Evolutionary conservation across 2,329 filamentous ascomycete genomes (phyloP), one percentile per base, ranked within the genome.

Genomic region (Aureobasidium namibiae): DNA sequence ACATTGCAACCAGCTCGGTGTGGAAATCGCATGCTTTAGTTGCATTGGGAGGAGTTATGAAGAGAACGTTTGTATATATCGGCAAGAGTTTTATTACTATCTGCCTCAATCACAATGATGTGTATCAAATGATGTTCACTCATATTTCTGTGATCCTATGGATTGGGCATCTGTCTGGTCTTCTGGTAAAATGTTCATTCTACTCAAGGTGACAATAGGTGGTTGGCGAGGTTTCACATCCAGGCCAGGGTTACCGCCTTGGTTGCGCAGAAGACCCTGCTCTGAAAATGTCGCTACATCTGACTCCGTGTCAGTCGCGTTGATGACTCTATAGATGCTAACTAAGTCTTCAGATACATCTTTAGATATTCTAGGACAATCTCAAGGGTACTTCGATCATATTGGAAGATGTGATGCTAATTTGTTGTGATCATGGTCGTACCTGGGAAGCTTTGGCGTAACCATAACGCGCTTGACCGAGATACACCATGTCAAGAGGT

Each of bases 1-100:
- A 41, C 38, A 42, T 39, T 54, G 50, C 24, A 31, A 21, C 38
- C 38, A 13, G 36, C n/a, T 54, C 36, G 36, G 23, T 54, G 21
- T 18, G 36, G 23, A 39, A 14, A 52, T 52, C 36, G 34, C 29
- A 39, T 39, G 29, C 34, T 39, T 39, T 33, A 11, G 23, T 31
- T 54, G 50, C 50, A 54, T 54, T 54, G 50, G 50, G 50, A 42
- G 50, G 50, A 54, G 50, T 54, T 54, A 11, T 21, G 8, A 24
- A 31, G 23, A 26, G 50, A n/a, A 23, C 38, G 29, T 21, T 31
- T 33, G n/a, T 31, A 39, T 26, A 52, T 6, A 50, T 39, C 16
- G 21, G 7, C 14, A 44, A 44, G 41, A 44, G 18, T 44, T 26
- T 44, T 11, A 44, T 44, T 44, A 2, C n/a, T 44, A 26, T 5